phyloP scores from a whole-genome alignment of 371 early-diverging fungal species.

The Batkoa obscura region DNA sequence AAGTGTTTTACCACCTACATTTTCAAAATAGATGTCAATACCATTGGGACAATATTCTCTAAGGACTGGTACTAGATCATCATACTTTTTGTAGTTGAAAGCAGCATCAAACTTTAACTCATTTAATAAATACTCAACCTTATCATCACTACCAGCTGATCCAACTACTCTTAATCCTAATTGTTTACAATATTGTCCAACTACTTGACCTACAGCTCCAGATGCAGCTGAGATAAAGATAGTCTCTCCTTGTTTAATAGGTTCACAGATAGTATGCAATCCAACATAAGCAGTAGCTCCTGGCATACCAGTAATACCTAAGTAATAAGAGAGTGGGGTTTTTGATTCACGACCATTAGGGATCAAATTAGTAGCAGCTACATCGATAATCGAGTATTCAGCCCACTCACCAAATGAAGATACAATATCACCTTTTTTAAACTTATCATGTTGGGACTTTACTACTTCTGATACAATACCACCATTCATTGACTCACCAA shows the following conservation, averaged over 20 bases:
- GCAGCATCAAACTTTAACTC: slow-evolving; percentile 34
- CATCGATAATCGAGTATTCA: slow-evolving; percentile 20
- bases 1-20: slow-evolving; percentile 45
- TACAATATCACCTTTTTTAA: slow-evolving; percentile 37
- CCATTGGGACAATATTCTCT: slow-evolving; percentile 30
- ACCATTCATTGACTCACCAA: slow-evolving; percentile 34
- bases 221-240: slow-evolving; percentile 29
- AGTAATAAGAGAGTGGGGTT: slow-evolving; percentile 27
- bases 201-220: slow-evolving; percentile 45
- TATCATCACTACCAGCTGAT: slow-evolving; percentile 42
- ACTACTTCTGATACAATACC: slow-evolving; percentile 40
- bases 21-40: slow-evolving; percentile 48
- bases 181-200: slow-evolving; percentile 40
- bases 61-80: slow-evolving; percentile 15
- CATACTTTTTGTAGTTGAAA: slow-evolving; percentile 49
- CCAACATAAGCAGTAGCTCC: slow-evolving; percentile 36
- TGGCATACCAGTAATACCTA: slow-evolving; percentile 31
- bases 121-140: slow-evolving; percentile 31
- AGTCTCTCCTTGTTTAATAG: slow-evolving; percentile 41
- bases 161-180: slow-evolving; percentile 40
- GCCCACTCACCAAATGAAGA: slow-evolving; percentile 33
- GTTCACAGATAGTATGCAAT: slow-evolving; percentile 24
- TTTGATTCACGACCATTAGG: slow-evolving; percentile 15
- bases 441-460: slow-evolving; percentile 26
- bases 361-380: slow-evolving; percentile 11